phyloP scores from a whole-genome alignment of 805 yeast genomes.

The Saturnispora dispora region DNA sequence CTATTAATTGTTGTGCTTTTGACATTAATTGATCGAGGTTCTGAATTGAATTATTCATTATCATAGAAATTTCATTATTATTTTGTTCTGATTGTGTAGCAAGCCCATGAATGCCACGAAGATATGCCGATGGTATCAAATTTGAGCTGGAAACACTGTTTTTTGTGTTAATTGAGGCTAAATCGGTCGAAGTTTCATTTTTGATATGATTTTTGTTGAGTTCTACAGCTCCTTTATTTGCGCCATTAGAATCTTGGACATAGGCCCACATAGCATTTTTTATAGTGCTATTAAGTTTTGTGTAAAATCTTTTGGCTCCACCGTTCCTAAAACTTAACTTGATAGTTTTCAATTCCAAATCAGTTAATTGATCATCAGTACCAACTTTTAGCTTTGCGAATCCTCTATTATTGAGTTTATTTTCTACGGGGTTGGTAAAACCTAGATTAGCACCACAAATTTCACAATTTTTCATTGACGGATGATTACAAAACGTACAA shows the following conservation, averaged over 20 bases:
- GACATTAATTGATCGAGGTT: slow-evolving; percentile 71
- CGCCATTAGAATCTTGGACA: slow-evolving; percentile 14
- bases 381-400: not conserved
- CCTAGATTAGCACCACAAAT: slow-evolving; percentile 63
- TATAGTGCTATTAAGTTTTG: slow-evolving; percentile 35
- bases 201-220: not conserved
- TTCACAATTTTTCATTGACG: slow-evolving; percentile 70
- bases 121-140: not conserved
- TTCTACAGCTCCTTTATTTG: slow-evolving; percentile 33
- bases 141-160: not conserved
- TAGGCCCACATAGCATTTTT: slow-evolving; percentile 43
- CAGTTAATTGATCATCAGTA: slow-evolving; percentile 9
- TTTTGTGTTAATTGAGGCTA: not conserved
- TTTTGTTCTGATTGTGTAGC: slow-evolving; percentile 48
- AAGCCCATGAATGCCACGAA: slow-evolving; percentile 59
- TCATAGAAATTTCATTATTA: slow-evolving; percentile 47
- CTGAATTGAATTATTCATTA: slow-evolving; percentile 60
- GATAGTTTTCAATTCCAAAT: slow-evolving; percentile 29
- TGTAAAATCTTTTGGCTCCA: slow-evolving; percentile 50
- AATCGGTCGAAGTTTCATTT: not conserved
- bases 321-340: slow-evolving; percentile 71
- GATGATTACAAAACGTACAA: slow-evolving; percentile 70
- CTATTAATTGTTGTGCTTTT: slow-evolving; percentile 66
- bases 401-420: not conserved
- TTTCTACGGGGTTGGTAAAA: slow-evolving; percentile 13